phyloP scores from a whole-genome alignment of 306 rosid species.

The Delonix regia region DNA sequence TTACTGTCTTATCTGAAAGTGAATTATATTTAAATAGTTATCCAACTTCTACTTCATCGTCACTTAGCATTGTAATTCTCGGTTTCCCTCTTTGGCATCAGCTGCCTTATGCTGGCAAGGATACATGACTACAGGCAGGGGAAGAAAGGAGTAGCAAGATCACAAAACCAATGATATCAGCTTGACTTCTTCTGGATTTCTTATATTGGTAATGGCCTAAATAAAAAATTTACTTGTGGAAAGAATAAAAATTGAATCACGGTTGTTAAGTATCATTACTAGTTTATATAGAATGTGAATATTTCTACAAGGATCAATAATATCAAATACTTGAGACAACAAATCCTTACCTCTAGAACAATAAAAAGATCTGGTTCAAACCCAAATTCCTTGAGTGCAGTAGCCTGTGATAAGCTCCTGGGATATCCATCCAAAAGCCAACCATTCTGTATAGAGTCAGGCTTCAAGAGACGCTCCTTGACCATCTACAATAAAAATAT shows the following conservation, averaged over 20 bases:
- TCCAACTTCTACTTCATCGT: background rate
- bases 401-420: constrained; percentile 92
- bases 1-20: background rate
- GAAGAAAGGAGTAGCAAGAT: background rate
- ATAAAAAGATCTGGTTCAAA: constrained; percentile 77
- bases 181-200: background rate
- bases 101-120: background rate
- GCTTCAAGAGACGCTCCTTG: constrained; percentile 71
- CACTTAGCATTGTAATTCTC: background rate
- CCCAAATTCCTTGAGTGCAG: constrained; percentile 64
- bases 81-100: constrained; percentile 11
- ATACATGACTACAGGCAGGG: background rate
- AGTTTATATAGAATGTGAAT: background rate
- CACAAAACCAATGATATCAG: background rate
- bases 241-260: background rate
- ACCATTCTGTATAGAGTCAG: constrained; percentile 73
- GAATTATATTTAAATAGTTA: background rate
- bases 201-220: background rate
- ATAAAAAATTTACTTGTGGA: background rate
- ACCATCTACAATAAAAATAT: constrained; percentile 67
- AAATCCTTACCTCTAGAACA: constrained; percentile 69
- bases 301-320: background rate
- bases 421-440: constrained; percentile 99
- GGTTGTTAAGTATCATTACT: background rate
- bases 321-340: background rate